Evolutionary conservation across 306 rosid species (phyloP), one percentile per base, ranked within the genome.

Genomic region (Canavalia ensiformis): DNA sequence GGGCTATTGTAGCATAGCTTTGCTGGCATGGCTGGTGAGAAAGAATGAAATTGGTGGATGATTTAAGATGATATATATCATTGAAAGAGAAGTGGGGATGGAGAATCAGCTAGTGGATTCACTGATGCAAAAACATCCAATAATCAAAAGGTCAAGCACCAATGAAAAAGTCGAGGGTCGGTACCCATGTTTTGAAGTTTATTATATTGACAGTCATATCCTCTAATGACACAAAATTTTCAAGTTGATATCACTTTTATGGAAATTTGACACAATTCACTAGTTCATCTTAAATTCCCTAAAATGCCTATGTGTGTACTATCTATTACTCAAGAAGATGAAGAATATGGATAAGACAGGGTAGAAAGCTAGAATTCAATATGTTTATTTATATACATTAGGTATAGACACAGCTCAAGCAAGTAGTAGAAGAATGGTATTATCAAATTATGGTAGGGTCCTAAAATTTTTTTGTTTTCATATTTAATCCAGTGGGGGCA

Each of bases 41-140:
- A 67, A 79, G 67, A 70, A 69, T 52, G 78, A 30, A 84, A 86
- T 74, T 77, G 84, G 90, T 81, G 89, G 90, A 71, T 57, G 86
- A 84, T 78, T 18, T 76, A 83, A 69, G 66, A 72, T 70, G 78
- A 74, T 77, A 64, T 70, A 12, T 76, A 56, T 81, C 82, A 80
- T 82, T 87, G 78, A 79, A 81, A 81, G 37, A 52, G 76, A 85
- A 50, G 77, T 68, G 74, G 87, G 75, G 85, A 86, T 79, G 82
- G 29, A 79, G 85, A 84, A 87, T 82, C 85, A 65, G 51, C 57
- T 79, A 87, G 90, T 90, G 92, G 92, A 77, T 85, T 75, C 85
- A 85, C 86, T 77, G 52, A 68, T 88, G 73, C 55, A 68, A 65
- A 82, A 84, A 52, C 65, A 47, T 75, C 90, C 89, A 90, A 82